Conservation (phyloP, 176 grass and related monocot species). For the Canna indica region DNA sequence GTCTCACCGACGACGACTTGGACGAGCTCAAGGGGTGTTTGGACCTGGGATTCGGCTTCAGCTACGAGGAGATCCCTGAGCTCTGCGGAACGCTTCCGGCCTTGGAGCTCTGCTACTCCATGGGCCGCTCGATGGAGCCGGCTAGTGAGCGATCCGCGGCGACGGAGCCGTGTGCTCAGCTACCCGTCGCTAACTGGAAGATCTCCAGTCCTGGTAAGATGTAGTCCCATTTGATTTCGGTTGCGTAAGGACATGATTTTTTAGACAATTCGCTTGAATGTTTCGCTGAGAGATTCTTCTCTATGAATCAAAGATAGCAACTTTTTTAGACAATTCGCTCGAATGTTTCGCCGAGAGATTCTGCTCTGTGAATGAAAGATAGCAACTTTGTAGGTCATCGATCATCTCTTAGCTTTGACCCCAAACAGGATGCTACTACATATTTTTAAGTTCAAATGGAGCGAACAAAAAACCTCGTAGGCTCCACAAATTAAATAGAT, state of each 20-base stretch:
- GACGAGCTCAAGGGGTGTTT: constrained; percentile 12
- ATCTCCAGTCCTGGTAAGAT: constrained; percentile 8
- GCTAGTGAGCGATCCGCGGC: background rate
- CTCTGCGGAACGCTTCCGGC: constrained; percentile 13
- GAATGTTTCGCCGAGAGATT: no score
- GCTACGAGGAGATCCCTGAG: constrained; percentile 11
- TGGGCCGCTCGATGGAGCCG: constrained; percentile 10
- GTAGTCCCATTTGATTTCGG: background rate
- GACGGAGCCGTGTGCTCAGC: background rate
- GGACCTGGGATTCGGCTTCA: constrained; percentile 13
- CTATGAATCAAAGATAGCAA: background rate
- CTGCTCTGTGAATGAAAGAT: no score
- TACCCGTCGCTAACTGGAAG: constrained; percentile 2
- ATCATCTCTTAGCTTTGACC: background rate
- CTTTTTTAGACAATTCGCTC: no score
- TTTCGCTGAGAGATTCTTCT: background rate
- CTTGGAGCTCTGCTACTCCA: constrained; percentile 18
- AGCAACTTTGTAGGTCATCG: no score
- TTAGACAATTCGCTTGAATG: background rate
- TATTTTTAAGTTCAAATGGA: background rate
- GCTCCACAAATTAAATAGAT: background rate
- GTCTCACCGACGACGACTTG: constrained; percentile 11
- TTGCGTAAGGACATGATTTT: background rate
- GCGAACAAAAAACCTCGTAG: background rate
- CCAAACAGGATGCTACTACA: background rate